Base-by-base conservation (phyloP, 1,284 basidiomycete species). In the Blastosporella zonata region DNA sequence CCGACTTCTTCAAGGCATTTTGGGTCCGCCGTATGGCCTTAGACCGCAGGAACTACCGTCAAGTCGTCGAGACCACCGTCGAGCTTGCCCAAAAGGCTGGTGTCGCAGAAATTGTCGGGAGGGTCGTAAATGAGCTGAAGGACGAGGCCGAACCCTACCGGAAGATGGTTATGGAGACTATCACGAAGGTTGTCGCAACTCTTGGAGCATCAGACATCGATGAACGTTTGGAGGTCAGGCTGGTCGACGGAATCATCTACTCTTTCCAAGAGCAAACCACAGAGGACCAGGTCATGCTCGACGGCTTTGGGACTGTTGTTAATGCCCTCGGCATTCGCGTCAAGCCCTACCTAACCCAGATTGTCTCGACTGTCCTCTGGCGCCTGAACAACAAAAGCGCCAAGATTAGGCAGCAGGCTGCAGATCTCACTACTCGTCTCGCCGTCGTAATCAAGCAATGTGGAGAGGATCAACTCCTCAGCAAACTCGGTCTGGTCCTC, bases 131-230 rank as follows among this genome's bases (percentile, higher is more conserved):
- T 64, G 94, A 97, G 64, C 75, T 99, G 55, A 99, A 99, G 75
- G 93, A 96, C 60, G 93, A 95, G 66, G 88, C 89, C 1, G 97
- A 99, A 72, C 93, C 94, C 5, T 98, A 96, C 76, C 79, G 96
- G 57, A 98, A 98, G 78, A 99, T 99, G 97, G 95, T 97, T 35
- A 99, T 99, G 96, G 97, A 99, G 73, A 98, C 97, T 0, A 97
- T 99, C 60, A 97, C 94, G 18, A 97, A 97, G 67, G 97, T 99
- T 31, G 80, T 99, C 25, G 84, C 87, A 6, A 89, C 87, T 9
- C 81, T 97, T 3, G 95, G 97, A 49, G 93, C 96, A 1, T 92
- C 95, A 1, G 97, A 99, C 62, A 91, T 99, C 51, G 96, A 99
- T 63, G 94, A 99, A 68, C 81, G 94, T 43, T 76, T 99, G 40